phyloP scores from a whole-genome alignment of 495 filamentous ascomycete genomes.

The Penicillium salamii region DNA sequence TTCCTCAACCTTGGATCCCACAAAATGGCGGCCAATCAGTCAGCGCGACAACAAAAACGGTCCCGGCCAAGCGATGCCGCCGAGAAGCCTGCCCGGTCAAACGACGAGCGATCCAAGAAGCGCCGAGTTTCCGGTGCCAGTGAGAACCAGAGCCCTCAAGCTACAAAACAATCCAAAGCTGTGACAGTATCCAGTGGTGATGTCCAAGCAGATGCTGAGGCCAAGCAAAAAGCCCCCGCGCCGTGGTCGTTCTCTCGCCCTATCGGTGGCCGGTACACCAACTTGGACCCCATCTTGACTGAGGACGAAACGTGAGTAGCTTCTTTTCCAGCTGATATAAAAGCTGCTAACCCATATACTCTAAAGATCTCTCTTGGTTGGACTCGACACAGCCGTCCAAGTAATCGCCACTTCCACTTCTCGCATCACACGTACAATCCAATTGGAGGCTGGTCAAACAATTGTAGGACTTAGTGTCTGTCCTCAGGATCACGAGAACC shows the following conservation, averaged over 20 bases:
- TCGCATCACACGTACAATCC: constrained; percentile 63
- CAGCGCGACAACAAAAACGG: constrained; percentile 31
- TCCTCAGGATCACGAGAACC: constrained; percentile 48
- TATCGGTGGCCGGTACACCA: constrained; percentile 34
- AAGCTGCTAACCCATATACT: constrained; percentile 23
- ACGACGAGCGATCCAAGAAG: constrained; percentile 31
- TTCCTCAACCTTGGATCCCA: neutral
- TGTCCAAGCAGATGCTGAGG: constrained; percentile 1
- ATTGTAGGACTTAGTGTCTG: constrained; percentile 60
- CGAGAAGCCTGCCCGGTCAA: constrained; percentile 18
- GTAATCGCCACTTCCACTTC: constrained; percentile 81
- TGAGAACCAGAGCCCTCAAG: constrained; percentile 1
- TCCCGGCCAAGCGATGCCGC: constrained; percentile 33
- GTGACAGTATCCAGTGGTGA: neutral
- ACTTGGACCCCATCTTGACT: constrained; percentile 77
- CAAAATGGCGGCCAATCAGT: constrained; percentile 21
- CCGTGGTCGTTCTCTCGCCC: constrained; percentile 36
- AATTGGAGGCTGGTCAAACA: constrained; percentile 29
- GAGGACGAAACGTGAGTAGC: constrained; percentile 71
- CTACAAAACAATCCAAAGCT: neutral
- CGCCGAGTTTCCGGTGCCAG: constrained; percentile 31
- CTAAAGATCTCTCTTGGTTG: constrained; percentile 66
- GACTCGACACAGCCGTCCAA: constrained; percentile 60
- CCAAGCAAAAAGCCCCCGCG: constrained; percentile 9
- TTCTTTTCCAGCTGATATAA: neutral